Percentiles rank a stretch among this genome's conserved stretches.
Evolutionary conservation across 1,284 basidiomycete species (phyloP).

Genomic region (Chalciporus sp.): DNA sequence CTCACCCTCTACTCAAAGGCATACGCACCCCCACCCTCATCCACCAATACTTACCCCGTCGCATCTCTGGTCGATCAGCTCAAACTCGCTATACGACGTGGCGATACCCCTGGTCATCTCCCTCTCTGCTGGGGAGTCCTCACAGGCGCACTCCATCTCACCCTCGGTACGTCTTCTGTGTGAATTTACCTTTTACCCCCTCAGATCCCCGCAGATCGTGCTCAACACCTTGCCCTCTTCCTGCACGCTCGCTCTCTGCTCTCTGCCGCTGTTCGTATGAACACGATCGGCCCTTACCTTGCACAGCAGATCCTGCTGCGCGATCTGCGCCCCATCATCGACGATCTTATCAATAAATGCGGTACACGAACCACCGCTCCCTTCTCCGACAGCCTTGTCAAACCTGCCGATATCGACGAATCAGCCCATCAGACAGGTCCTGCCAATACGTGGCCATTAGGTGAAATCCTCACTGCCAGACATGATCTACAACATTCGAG

Average conservation of each 20-base stretch:
- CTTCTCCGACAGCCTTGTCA: background rate
- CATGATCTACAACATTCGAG: constrained; percentile 96
- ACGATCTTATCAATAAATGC: constrained; percentile 49
- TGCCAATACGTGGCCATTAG: constrained; percentile 92
- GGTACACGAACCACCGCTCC: constrained; percentile 47
- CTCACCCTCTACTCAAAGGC: constrained; percentile 88
- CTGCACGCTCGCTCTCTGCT: constrained; percentile 88
- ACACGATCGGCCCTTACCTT: constrained; percentile 90
- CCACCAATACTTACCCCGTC: constrained; percentile 2
- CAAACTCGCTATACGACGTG: constrained; percentile 67
- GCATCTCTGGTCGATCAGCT: constrained; percentile 59
- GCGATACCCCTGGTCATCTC: constrained; percentile 78
- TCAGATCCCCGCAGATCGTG: constrained; percentile 51
- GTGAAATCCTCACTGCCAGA: constrained; percentile 88
- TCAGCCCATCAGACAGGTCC: constrained; percentile 51
- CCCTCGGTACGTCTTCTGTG: constrained; percentile 57
- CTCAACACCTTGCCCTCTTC: constrained; percentile 88
- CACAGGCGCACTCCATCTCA: constrained; percentile 75
- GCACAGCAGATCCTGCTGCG: constrained; percentile 88
- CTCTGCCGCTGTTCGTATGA: constrained; percentile 90
- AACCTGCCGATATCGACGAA: constrained; percentile 39
- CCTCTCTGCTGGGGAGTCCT: constrained; percentile 90
- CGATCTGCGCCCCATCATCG: constrained; percentile 66
- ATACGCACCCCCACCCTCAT: constrained; percentile 55
- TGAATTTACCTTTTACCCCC: background rate